Evolutionary conservation across 2,329 filamentous ascomycete genomes (phyloP), one percentile per base, ranked within the genome.

Genomic region (Reticulascus tulasneorum): DNA sequence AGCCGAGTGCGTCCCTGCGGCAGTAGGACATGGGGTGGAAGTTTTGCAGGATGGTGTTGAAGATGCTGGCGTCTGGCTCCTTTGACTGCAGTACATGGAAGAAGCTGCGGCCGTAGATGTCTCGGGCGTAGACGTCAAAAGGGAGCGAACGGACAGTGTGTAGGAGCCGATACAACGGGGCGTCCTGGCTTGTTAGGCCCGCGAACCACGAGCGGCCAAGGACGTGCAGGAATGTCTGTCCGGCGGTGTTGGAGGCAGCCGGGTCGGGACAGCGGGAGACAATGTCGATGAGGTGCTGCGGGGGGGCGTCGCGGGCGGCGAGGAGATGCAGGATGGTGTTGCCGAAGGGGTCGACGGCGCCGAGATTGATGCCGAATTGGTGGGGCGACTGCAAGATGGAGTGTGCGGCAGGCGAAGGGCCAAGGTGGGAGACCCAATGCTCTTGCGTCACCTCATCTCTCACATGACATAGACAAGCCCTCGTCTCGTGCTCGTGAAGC

Each of bases 21-120:
- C 58, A 57, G 17, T 62, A 55, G 1, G 48, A 43, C 1, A 50
- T 33, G 0, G 50, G 40, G 17, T 63, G 49, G 32, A 63, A 64
- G 3, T 50, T 42, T 7, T 55, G 55, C 9, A 68, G 48, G 4
- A 68, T 41, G n/a, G 51, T 47, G 3, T 56, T 52, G 18, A 55
- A 56, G 11, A 51, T 52, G 28, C 52, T 52, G 4, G 38, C 36
- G 27, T 53, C 50, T 1, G 37, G 16, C 6, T 34, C 32, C n/a
- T 41, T 46, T 4, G 55, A 51, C 15, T 50, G 39, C 0, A 71
- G 52, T 4, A 65, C 52, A 45, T 79, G 75, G 20, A 75, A 73
- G 28, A 72, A 62, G 6, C 62, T 75, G 24, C 75, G 70, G 1
- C 74, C 74, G 42, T 74, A 77, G 23, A 62, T 51, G 43, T 79